phyloP scores from a whole-genome alignment of 2,329 filamentous ascomycete genomes.

The Coniosporium tulheliwenetii region DNA sequence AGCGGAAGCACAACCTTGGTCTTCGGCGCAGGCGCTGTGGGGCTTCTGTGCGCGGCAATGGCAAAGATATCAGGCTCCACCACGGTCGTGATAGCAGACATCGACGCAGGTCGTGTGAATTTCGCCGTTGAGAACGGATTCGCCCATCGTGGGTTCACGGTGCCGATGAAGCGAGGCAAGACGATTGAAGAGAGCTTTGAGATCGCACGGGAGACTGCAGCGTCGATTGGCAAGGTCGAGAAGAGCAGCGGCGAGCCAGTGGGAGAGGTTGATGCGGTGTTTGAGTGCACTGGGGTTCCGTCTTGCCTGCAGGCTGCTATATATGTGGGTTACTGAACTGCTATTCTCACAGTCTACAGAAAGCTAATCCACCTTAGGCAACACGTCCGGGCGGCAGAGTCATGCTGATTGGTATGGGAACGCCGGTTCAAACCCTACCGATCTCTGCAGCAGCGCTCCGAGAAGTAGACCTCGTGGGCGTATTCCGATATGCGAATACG shows the following conservation, averaged over 20 bases:
- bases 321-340: constrained; percentile 31
- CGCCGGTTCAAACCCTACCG: constrained; percentile 58
- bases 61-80: constrained; percentile 34
- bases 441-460: constrained; percentile 56
- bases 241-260: constrained; percentile 15
- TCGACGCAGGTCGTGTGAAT: constrained; percentile 38
- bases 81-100: constrained; percentile 44
- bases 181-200: constrained; percentile 37
- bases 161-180: constrained; percentile 29
- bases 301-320: constrained; percentile 61
- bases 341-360: not conserved
- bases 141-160: constrained; percentile 27
- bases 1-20: constrained; percentile 34
- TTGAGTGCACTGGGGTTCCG: constrained; percentile 66
- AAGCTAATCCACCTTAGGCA: constrained; percentile 19
- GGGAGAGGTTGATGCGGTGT: constrained; percentile 50
- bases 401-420: constrained; percentile 68
- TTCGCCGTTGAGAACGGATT: constrained; percentile 38
- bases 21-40: constrained; percentile 46
- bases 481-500: constrained; percentile 65
- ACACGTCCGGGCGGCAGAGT: constrained; percentile 55
- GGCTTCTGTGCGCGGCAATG: constrained; percentile 41
- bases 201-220: constrained; percentile 34
- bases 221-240: constrained; percentile 21
- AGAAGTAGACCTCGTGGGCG: constrained; percentile 64